These are phyloP conservation scores for Cicer bijugum DNA, from an alignment of 306 rosid genomes.

Conservation along the genomic window DNA sequence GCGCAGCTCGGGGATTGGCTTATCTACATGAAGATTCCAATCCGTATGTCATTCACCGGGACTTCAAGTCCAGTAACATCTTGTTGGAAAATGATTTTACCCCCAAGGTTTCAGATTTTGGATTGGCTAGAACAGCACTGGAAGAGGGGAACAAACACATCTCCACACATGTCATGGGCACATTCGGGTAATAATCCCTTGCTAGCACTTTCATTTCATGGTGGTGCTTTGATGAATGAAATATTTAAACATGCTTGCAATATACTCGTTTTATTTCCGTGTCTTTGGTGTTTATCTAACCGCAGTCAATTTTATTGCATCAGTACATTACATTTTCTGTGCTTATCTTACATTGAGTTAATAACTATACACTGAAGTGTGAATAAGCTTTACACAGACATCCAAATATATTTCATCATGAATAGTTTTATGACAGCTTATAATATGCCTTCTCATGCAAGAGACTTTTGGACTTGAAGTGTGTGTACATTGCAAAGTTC, in stretches of 20 bases:
- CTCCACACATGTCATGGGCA: slow-evolving; percentile 99
- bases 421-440: background rate
- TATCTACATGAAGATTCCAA: slow-evolving; percentile 95
- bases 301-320: background rate
- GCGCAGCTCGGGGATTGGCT: slow-evolving; percentile 93
- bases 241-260: slow-evolving; percentile 38
- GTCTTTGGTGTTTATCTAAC: background rate
- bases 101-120: slow-evolving; percentile 96
- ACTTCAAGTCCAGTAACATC: slow-evolving; percentile 96
- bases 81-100: slow-evolving; percentile 83
- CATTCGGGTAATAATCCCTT: slow-evolving; percentile 75
- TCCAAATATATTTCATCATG: too few species aligned
- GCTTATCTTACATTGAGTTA: background rate
- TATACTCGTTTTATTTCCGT: background rate
- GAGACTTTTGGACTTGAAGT: too few species aligned
- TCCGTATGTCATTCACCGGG: slow-evolving; percentile 95
- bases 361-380: too few species aligned
- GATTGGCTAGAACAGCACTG: slow-evolving; percentile 90
- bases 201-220: slow-evolving; percentile 26
- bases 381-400: too few species aligned
- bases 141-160: slow-evolving; percentile 90
- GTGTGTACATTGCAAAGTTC: background rate
- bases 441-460: background rate
- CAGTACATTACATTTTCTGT: slow-evolving; percentile 3
- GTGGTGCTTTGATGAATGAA: slow-evolving; percentile 31